Percentiles rank a stretch among this genome's conserved stretches.
Conservation (phyloP, 2,329 filamentous ascomycete genomes). For the Xylariaceae sp. region DNA sequence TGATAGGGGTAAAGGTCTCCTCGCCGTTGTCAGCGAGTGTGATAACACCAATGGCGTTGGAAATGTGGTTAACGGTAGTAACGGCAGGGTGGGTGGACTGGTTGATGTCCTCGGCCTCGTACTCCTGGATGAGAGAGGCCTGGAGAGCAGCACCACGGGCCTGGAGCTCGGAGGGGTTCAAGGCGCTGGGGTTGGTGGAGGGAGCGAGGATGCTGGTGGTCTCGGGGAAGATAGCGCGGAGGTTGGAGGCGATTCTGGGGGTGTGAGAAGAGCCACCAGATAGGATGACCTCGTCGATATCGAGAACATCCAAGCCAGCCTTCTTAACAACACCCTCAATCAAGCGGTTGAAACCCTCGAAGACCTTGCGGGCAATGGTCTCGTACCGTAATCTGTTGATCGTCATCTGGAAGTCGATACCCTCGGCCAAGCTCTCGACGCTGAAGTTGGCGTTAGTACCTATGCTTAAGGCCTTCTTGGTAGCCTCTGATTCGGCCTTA, state of each 20-base stretch:
- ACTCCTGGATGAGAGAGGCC: conserved; percentile 89
- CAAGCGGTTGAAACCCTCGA: conserved; percentile 80
- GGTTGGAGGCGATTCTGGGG: conserved; percentile 80
- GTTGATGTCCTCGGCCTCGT: conserved; percentile 87
- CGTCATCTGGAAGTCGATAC: conserved; percentile 83
- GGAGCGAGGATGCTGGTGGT: conserved; percentile 76
- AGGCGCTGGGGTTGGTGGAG: conserved; percentile 66
- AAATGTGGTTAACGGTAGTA: conserved; percentile 86
- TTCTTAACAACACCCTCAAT: conserved; percentile 84
- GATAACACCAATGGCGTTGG: conserved; percentile 82
- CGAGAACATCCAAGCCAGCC: conserved; percentile 83
- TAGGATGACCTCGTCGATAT: conserved; percentile 91
- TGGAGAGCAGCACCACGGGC: conserved; percentile 92
- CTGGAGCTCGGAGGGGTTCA: conserved; percentile 90
- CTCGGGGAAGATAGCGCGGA: conserved; percentile 74
- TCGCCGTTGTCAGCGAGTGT: conserved; percentile 50
- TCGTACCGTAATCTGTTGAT: conserved; percentile 94
- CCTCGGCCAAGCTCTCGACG: conserved; percentile 83
- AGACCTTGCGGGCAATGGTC: conserved; percentile 78
- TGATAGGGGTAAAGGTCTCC: conserved; percentile 72
- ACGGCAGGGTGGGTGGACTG: conserved; percentile 94
- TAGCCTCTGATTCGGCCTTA: conserved; percentile 81
- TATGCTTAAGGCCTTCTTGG: conserved; percentile 87
- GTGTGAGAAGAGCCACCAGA: conserved; percentile 90
- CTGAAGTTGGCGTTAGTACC: conserved; percentile 86